These are phyloP conservation scores for Hypoxylon subgilvum DNA, from an alignment of 495 filamentous ascomycete genomes.

Conservation along the genomic window DNA sequence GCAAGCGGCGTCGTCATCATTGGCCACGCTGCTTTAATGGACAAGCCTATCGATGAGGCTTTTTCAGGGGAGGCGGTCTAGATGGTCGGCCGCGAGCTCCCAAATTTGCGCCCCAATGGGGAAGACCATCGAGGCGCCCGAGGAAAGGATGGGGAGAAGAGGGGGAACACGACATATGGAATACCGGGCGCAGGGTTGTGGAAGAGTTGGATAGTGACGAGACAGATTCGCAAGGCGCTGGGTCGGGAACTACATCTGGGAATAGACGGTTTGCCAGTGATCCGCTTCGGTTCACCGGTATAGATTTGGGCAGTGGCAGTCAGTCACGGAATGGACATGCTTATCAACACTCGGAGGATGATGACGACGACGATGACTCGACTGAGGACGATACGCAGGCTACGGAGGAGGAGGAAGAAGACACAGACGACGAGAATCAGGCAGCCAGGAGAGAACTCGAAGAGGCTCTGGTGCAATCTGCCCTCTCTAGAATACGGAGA, in stretches of 20 bases:
- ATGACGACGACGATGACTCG: constrained; percentile 57
- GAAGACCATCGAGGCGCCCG: constrained; percentile 94
- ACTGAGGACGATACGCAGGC: constrained; percentile 59
- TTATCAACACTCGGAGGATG: constrained; percentile 54
- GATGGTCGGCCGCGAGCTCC: constrained; percentile 99
- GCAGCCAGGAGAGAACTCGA: constrained; percentile 59
- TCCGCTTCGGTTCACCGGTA: constrained; percentile 66
- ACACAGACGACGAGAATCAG: constrained; percentile 60
- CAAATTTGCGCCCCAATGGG: constrained; percentile 91
- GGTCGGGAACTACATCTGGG: constrained; percentile 47
- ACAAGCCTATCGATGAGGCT: constrained; percentile 99
- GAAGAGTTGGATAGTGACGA: constrained; percentile 76
- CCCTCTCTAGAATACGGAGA: constrained; percentile 75
- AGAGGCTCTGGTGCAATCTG: constrained; percentile 73
- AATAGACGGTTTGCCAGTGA: constrained; percentile 61
- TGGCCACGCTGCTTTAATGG: constrained; percentile 94
- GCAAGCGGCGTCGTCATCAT: constrained; percentile 89
- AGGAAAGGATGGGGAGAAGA: constrained; percentile 65
- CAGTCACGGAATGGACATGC: constrained; percentile 47
- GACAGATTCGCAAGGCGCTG: constrained; percentile 65
- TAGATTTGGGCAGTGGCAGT: constrained; percentile 60
- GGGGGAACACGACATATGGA: constrained; percentile 54
- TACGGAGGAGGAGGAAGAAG: constrained; percentile 55
- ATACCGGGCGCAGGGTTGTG: constrained; percentile 57
- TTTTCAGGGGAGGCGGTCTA: constrained; percentile 99